Conservation (phyloP, 2,329 filamentous ascomycete species). For the Microsporum ferrugineum region DNA sequence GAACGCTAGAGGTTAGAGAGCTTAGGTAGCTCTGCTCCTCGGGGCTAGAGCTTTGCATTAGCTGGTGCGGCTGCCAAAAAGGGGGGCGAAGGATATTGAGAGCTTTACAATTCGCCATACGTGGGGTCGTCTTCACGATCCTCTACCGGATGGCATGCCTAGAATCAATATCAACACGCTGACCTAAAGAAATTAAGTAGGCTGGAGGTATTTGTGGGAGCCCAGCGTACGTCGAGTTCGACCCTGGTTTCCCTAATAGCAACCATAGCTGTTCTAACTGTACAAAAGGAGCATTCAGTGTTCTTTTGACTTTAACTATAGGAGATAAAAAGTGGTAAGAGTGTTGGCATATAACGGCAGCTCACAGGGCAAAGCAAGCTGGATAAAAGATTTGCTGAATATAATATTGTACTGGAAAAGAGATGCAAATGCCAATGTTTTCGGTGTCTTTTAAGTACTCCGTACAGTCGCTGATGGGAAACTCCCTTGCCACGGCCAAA, state of each 20-base stretch:
- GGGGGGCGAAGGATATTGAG: neutral
- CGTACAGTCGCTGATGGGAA: neutral
- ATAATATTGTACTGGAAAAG: neutral
- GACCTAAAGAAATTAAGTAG: neutral
- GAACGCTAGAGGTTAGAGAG: constrained; percentile 7
- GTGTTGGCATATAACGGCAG: neutral
- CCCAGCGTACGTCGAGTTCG: neutral
- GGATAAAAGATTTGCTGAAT: neutral
- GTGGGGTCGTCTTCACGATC: neutral
- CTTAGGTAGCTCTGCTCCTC: constrained; percentile 4
- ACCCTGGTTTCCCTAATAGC: neutral
- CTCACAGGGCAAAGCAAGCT: neutral
- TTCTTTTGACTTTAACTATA: neutral
- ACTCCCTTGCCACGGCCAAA: neutral
- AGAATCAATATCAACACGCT: neutral
- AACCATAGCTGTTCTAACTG: neutral
- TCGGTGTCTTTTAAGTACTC: neutral
- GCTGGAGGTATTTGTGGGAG: neutral
- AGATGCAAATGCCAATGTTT: neutral
- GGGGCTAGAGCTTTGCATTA: neutral
- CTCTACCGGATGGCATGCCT: neutral
- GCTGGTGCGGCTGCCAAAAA: neutral
- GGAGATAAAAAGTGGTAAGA: too few species aligned
- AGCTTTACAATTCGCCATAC: neutral
- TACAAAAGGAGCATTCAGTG: neutral